A percentile compares a stretch with the other conserved stretches of the same genome.
Evolutionary conservation across 2,329 filamentous ascomycete species (phyloP).

Genomic region (Penicillium sp.): DNA sequence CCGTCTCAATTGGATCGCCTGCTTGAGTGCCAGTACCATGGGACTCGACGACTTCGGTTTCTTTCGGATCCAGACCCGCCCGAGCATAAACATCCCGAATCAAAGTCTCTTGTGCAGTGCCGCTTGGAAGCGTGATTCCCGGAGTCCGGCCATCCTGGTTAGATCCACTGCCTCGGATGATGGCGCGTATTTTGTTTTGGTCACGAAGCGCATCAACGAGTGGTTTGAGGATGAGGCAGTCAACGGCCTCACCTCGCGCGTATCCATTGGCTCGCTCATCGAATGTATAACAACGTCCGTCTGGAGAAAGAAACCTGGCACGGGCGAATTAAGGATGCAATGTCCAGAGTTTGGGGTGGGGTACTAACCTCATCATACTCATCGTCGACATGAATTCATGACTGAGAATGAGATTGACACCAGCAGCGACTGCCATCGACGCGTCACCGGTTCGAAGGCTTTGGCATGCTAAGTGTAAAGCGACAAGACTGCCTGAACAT

Average conservation of each 20-base stretch:
- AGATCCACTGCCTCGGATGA: slow-evolving; percentile 43
- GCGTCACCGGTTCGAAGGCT: slow-evolving; percentile 24
- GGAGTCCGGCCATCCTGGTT: slow-evolving; percentile 49
- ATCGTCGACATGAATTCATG: slow-evolving; percentile 29
- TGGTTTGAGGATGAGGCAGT: slow-evolving; percentile 43
- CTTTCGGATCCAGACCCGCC: slow-evolving; percentile 18
- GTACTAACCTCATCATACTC: slow-evolving; percentile 20
- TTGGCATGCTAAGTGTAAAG: slow-evolving; percentile 35
- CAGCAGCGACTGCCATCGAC: slow-evolving; percentile 24
- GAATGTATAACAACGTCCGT: slow-evolving; percentile 32
- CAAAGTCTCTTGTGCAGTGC: slow-evolving; percentile 9
- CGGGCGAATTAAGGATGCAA: neutral
- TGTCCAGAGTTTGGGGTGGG: neutral
- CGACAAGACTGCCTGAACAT: slow-evolving; percentile 32
- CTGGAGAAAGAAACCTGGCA: slow-evolving; percentile 26
- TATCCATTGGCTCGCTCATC: slow-evolving; percentile 47
- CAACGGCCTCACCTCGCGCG: slow-evolving; percentile 47
- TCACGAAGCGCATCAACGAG: slow-evolving; percentile 43
- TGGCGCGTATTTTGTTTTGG: slow-evolving; percentile 42
- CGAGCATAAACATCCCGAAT: slow-evolving; percentile 6
- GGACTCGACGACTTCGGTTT: slow-evolving; percentile 16
- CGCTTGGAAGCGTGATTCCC: slow-evolving; percentile 45
- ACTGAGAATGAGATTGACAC: slow-evolving; percentile 26
- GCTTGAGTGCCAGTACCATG: slow-evolving; percentile 20
- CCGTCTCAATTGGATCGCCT: slow-evolving; percentile 18